Evolutionary conservation across 2,329 filamentous ascomycete species (phyloP), one percentile per base, ranked within the genome.

Genomic region (Alternaria atra): DNA sequence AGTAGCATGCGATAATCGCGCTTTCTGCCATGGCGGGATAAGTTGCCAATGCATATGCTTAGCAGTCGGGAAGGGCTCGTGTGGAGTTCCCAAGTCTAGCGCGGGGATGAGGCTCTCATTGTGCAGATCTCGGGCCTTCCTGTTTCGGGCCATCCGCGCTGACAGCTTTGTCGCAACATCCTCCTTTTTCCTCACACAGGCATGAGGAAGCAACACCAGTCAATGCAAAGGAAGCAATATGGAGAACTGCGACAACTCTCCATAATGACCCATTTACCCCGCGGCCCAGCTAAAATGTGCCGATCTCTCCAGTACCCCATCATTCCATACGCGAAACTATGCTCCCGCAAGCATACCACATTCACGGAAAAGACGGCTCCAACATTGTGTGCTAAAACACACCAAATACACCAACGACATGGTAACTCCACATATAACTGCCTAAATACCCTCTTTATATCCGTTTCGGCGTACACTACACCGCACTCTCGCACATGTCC

Each of bases 21-120:
- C 32, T n/a, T 46, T 50, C 40, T 52, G 53, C 53, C 52, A 60
- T 44, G 44, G 58, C 53, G 39, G 58, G 53, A 60, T 47, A 57
- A 52, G 34, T 47, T 57, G 58, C 52, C 53, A 60, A 57, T 56
- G 47, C 27, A 42, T 20, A 60, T 60, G 57, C 57, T 55, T 56
- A 56, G 53, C 46, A 47, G 37, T 34, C 57, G 57, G 46, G 37
- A 43, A 43, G 37, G 27, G 56, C 39, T 54, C 48, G 51, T 59
- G 56, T 46, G 51, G 42, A 48, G 52, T 60, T 60, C 46, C 12
- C 53, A 35, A 39, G 40, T 20, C 34, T 57, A 52, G 55, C 55
- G 55, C 46, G 44, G 55, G 30, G 52, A 47, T 56, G 58, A 52
- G 57, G 57, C 57, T 48, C 35, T 25, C 44, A 50, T 12, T n/a